Evolutionary conservation across 2,329 filamentous ascomycete species (phyloP).

Genomic region (Neodidymelliopsis sp.): DNA sequence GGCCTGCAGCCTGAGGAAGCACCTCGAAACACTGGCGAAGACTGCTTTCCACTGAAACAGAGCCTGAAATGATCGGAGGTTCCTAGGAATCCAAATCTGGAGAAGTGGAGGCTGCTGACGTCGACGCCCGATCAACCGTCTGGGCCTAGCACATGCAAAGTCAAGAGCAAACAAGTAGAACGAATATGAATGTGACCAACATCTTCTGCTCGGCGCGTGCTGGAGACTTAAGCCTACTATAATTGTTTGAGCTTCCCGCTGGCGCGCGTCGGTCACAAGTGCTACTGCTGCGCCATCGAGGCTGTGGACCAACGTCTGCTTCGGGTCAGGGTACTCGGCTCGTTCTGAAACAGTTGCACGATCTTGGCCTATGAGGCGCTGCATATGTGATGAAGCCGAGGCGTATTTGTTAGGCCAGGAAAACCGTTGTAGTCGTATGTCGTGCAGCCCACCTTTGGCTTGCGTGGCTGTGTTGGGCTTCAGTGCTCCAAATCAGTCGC

Average conservation of each 20-base stretch:
- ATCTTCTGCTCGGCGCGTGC: conserved; percentile 23
- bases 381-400: conserved; percentile 21
- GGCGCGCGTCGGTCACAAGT: conserved; percentile 16
- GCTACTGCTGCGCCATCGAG: conserved; percentile 17
- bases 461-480: conserved; percentile 18
- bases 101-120: conserved; percentile 23
- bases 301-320: conserved; percentile 16
- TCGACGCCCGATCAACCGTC: conserved; percentile 23
- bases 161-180: conserved; percentile 26
- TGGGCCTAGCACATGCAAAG: conserved; percentile 22
- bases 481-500: background rate
- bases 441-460: conserved; percentile 24
- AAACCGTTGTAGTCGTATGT: conserved; percentile 11
- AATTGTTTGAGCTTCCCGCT: conserved; percentile 25
- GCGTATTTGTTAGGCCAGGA: conserved; percentile 22
- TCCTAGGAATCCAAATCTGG: conserved; percentile 21
- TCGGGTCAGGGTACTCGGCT: conserved; percentile 28
- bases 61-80: conserved; percentile 22
- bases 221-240: conserved; percentile 31
- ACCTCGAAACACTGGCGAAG: conserved; percentile 23
- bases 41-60: conserved; percentile 36
- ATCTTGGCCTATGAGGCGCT: conserved; percentile 21
- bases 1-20: conserved; percentile 17
- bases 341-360: conserved; percentile 16
- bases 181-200: conserved; percentile 13